Evolutionary conservation across 1,284 basidiomycete species (phyloP), one percentile per base, ranked within the genome.

Genomic region (Malassezia vespertilionis): DNA sequence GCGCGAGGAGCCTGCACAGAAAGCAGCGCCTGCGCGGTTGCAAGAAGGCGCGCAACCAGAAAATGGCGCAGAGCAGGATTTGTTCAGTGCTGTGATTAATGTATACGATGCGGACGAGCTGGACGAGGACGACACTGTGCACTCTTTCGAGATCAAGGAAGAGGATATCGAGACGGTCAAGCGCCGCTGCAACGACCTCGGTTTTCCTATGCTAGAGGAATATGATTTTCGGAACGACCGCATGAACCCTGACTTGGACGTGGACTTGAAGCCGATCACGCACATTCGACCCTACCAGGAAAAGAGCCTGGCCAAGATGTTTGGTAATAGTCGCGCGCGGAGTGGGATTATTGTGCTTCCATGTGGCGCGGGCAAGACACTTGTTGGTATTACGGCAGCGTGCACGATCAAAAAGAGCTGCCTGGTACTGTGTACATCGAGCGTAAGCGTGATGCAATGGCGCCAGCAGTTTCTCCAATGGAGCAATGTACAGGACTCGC

Each of bases 361-460:
- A 31, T 99, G 93, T 69, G 93, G 93, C 52, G 93, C 93, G 24
- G 93, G 93, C 37, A 97, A 99, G 76, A 97, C 93, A 9, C 79
- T 99, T 4, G 93, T 97, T 5, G 93, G 93, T 14, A 96, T 99
- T 65, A 97, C 93, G 0, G 93, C 93, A 3, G 93, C 93, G 10
- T 96, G 90, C 67, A 97, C 93, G 15, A 93, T 97, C 75, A 95
- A 95, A 75, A 99, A 99, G 76, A 93, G 88, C 24, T 91, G 88
- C 64, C 78, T 99, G n/a, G 89, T 97, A 22, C 76, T 97, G 36
- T 96, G 91, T 73, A 70, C 65, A n/a, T 65, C 64, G 51, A 64
- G 61, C 46, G 67, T 70, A 33, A 63, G 60, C 33, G 67, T 70
- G 24, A 68, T 68, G 65, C 67, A 70, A 46, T 70, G 67, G 67